A percentile compares a stretch with the other conserved stretches of the same genome.
Conservation (phyloP, 1,139 yeast genomes). For the Debaryomyces nepalensis region DNA sequence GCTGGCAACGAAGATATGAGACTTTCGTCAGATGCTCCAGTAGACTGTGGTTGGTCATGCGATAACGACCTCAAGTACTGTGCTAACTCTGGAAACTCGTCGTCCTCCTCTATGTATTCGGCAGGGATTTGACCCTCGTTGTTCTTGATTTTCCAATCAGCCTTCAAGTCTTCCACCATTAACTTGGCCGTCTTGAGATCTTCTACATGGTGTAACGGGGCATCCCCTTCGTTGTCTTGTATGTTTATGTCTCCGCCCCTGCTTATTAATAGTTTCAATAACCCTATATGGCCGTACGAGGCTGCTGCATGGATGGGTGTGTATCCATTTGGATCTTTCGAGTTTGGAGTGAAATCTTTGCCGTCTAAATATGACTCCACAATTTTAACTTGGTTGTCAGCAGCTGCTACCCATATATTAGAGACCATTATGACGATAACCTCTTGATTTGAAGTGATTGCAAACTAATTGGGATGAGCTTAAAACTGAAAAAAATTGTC, state of each 20-base stretch:
- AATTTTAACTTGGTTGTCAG: slow-evolving; percentile 69
- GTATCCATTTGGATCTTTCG: slow-evolving; percentile 89
- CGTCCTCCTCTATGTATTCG: slow-evolving; percentile 79
- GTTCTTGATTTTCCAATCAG: slow-evolving; percentile 67
- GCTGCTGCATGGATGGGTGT: slow-evolving; percentile 98
- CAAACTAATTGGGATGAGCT: slow-evolving; percentile 9
- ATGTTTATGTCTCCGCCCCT: slow-evolving; percentile 81
- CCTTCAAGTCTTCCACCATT: slow-evolving; percentile 68
- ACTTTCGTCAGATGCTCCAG: slow-evolving; percentile 14
- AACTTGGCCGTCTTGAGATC: slow-evolving; percentile 64
- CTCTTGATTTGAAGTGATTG: neutral
- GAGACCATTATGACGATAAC: slow-evolving; percentile 37
- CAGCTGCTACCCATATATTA: slow-evolving; percentile 95
- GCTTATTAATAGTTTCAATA: slow-evolving; percentile 60
- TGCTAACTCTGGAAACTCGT: slow-evolving; percentile 79
- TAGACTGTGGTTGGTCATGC: slow-evolving; percentile 32
- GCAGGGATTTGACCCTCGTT: slow-evolving; percentile 73
- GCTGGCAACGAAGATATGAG: slow-evolving; percentile 39
- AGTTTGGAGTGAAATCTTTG: slow-evolving; percentile 64
- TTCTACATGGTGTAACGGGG: slow-evolving; percentile 93
- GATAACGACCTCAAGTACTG: slow-evolving; percentile 58
- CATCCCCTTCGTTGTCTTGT: slow-evolving; percentile 88
- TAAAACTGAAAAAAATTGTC: slow-evolving; percentile 9
- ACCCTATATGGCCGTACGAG: slow-evolving; percentile 79
- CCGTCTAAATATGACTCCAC: slow-evolving; percentile 61